Evolutionary conservation across 2,329 filamentous ascomycete genomes (phyloP).

Genomic region (Dactylellina leptospora): DNA sequence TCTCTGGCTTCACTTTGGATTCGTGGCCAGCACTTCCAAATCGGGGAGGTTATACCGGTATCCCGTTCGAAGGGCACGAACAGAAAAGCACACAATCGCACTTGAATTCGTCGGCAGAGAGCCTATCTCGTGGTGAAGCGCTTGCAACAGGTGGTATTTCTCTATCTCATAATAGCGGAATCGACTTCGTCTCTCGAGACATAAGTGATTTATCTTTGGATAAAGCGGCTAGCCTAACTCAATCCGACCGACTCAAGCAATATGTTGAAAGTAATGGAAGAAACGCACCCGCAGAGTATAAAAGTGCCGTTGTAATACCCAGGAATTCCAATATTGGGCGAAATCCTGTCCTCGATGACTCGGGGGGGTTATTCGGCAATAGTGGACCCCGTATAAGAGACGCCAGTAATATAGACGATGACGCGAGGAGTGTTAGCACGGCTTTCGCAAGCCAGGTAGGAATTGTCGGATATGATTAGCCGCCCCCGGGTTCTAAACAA

Average conservation of each 20-base stretch:
- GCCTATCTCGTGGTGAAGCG: conserved; percentile 29
- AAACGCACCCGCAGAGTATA: conserved; percentile 64
- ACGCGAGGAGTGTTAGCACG: conserved; percentile 94
- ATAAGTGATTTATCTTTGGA: conserved; percentile 40
- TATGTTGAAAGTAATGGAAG: conserved; percentile 88
- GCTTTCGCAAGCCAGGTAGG: conserved; percentile 96
- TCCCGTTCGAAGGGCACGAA: conserved; percentile 58
- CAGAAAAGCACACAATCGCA: conserved; percentile 27
- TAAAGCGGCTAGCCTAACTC: conserved; percentile 76
- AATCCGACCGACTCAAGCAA: conserved; percentile 90
- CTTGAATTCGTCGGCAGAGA: conserved; percentile 5
- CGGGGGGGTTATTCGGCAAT: conserved; percentile 72
- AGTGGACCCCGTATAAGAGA: conserved; percentile 64
- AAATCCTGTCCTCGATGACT: conserved; percentile 35
- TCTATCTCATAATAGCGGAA: conserved; percentile 5
- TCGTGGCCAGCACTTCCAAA: conserved; percentile 84
- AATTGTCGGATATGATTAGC: conserved; percentile 69
- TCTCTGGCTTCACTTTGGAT: conserved; percentile 87
- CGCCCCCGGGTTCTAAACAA: no score
- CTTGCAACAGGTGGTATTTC: conserved; percentile 43
- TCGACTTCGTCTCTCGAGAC: conserved; percentile 62
- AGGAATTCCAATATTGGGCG: conserved; percentile 60
- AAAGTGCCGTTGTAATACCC: conserved; percentile 60
- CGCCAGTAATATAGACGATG: conserved; percentile 75
- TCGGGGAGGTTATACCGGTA: conserved; percentile 68